phyloP scores from a whole-genome alignment of 2,329 filamentous ascomycete species.

The Magnaporthiopsis poae region DNA sequence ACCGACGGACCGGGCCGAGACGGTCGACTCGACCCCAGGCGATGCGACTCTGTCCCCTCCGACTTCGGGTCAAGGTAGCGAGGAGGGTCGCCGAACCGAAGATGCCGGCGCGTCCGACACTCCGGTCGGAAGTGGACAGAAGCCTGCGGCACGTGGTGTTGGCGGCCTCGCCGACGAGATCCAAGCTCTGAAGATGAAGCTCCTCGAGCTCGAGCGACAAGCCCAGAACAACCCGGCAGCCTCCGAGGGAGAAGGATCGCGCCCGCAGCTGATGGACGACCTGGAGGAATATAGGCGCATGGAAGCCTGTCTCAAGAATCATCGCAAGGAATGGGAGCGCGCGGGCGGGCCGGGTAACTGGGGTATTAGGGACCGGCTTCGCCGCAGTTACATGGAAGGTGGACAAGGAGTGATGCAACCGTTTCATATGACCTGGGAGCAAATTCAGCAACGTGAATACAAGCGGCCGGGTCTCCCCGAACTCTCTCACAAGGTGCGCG shows the following conservation, averaged over 20 bases:
- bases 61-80: background rate
- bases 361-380: background rate
- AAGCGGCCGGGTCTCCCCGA: background rate
- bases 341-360: background rate
- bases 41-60: background rate
- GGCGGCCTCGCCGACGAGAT: background rate
- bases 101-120: background rate
- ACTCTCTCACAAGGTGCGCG: background rate
- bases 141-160: background rate
- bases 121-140: background rate
- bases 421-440: accelerated
- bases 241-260: background rate
- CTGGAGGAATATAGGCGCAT: background rate
- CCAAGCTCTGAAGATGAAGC: background rate
- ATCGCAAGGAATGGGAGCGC: background rate
- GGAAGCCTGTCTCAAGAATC: background rate
- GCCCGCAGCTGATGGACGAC: background rate
- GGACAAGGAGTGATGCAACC: background rate
- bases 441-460: background rate
- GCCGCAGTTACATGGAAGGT: background rate
- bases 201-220: background rate
- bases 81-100: background rate
- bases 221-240: background rate
- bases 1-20: background rate
- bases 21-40: background rate